Evolutionary conservation across 108 stramenopile species (phyloP).

Genomic region (Skeletonema menzelii): DNA sequence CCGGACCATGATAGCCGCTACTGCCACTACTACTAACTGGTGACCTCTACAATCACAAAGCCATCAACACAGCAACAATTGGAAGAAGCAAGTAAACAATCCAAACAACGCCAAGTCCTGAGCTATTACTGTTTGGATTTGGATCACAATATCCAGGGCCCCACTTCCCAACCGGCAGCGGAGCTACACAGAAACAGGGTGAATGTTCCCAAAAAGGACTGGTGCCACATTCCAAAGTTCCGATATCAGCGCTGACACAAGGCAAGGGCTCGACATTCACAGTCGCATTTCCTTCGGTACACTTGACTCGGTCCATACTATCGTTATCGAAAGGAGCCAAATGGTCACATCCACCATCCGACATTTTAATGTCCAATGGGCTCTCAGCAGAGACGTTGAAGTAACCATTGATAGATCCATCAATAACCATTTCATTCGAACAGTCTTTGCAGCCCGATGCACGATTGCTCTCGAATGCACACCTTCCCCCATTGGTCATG

Average conservation of each 20-base stretch:
- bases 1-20: no score
- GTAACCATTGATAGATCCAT: neutral
- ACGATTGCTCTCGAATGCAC: neutral
- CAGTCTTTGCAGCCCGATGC: neutral
- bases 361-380: neutral
- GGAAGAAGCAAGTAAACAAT: neutral
- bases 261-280: neutral
- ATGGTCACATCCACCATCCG: neutral
- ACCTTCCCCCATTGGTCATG: neutral
- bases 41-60: neutral
- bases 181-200: neutral
- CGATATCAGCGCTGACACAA: neutral
- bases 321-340: neutral
- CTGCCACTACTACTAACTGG: no score
- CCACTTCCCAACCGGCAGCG: neutral
- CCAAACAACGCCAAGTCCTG: neutral
- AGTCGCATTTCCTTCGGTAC: neutral
- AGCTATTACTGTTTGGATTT: neutral
- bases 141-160: no score
- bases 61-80: neutral
- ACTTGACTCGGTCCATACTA: neutral
- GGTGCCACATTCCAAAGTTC: neutral
- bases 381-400: neutral
- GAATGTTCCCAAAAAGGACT: neutral
- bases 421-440: neutral